Conservation (phyloP, 2,329 filamentous ascomycete genomes). For the Cytospora mali region DNA sequence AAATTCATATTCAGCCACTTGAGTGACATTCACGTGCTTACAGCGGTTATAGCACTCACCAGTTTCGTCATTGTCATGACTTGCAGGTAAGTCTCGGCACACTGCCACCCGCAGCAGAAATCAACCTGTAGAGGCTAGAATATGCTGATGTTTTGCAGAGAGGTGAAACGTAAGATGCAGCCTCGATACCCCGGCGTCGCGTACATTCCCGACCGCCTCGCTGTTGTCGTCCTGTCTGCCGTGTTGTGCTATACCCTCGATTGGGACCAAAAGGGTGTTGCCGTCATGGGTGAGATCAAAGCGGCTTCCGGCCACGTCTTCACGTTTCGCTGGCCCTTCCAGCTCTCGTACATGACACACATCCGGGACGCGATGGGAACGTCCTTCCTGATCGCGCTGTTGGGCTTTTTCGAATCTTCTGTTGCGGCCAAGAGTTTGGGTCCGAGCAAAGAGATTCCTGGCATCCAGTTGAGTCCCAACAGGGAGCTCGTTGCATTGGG, state of each 20-base stretch:
- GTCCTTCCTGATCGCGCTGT: slow-evolving; percentile 86
- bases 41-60: slow-evolving; percentile 72
- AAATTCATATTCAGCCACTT: slow-evolving; percentile 74
- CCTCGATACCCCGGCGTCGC: slow-evolving; percentile 78
- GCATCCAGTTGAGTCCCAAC: slow-evolving; percentile 85
- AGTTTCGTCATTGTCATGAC: slow-evolving; percentile 90
- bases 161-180: slow-evolving; percentile 79
- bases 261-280: slow-evolving; percentile 81
- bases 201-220: slow-evolving; percentile 88
- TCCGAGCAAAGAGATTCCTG: slow-evolving; percentile 69
- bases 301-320: slow-evolving; percentile 73
- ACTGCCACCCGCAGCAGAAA: not conserved
- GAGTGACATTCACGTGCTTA: slow-evolving; percentile 70
- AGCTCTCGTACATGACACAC: slow-evolving; percentile 73
- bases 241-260: slow-evolving; percentile 74
- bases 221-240: slow-evolving; percentile 84
- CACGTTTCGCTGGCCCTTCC: slow-evolving; percentile 84
- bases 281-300: slow-evolving; percentile 80
- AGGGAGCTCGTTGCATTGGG: slow-evolving; percentile 91
- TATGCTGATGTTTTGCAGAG: slow-evolving; percentile 49
- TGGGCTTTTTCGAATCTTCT: slow-evolving; percentile 98
- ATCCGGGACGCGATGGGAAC: slow-evolving; percentile 87
- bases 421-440: slow-evolving; percentile 92
- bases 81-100: slow-evolving; percentile 62
- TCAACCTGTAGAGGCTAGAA: not conserved